Percentiles rank a stretch among this genome's conserved stretches.
Conservation (phyloP, 352 stramenopile species). For the Labyrinthula sp. region DNA sequence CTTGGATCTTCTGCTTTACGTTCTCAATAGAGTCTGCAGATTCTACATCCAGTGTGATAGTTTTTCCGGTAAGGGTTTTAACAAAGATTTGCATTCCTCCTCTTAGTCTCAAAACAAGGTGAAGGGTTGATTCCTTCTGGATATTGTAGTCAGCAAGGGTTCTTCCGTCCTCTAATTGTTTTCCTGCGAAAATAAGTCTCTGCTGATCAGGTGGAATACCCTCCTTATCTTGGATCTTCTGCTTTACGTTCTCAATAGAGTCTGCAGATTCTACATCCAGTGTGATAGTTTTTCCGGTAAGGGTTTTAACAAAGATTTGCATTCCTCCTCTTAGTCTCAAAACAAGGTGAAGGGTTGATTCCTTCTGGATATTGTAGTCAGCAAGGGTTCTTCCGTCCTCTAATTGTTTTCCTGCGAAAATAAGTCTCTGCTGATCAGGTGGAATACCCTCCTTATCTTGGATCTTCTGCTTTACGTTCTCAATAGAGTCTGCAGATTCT, state of each 20-base stretch:
- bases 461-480: conserved; percentile 99
- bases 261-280: conserved; percentile 96
- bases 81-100: conserved; percentile 82
- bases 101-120: conserved; percentile 34
- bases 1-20: conserved; percentile 99
- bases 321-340: conserved; percentile 40
- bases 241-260: conserved; percentile 99
- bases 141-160: conserved; percentile 79
- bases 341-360: conserved; percentile 35
- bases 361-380: conserved; percentile 77
- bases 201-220: conserved; percentile 98
- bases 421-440: conserved; percentile 96
- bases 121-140: conserved; percentile 45
- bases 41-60: conserved; percentile 98
- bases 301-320: conserved; percentile 78
- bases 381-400: conserved; percentile 72
- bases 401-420: conserved; percentile 99
- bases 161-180: conserved; percentile 89
- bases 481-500: conserved; percentile 94
- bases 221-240: conserved; percentile 99
- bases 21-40: conserved; percentile 97
- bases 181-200: conserved; percentile 97
- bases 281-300: conserved; percentile 97
- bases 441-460: conserved; percentile 99
- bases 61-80: conserved; percentile 92